Evolutionary conservation across 2,329 filamentous ascomycete species (phyloP).

Genomic region (Aspergillus thermomutatus): DNA sequence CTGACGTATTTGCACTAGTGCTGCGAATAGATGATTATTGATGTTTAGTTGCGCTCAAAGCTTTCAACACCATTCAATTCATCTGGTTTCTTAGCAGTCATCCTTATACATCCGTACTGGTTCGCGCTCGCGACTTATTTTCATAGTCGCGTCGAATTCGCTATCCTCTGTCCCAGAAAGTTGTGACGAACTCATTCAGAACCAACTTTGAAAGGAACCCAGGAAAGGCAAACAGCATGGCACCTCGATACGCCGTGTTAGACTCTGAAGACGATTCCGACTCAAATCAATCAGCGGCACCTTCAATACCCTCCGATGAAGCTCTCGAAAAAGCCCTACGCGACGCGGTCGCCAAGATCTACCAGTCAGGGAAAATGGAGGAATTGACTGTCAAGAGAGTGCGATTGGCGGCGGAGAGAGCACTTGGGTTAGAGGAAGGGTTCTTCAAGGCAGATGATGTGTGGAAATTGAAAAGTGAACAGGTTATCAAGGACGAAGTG

Average conservation of each 20-base stretch:
- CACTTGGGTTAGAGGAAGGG: constrained; percentile 49
- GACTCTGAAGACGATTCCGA: constrained; percentile 31
- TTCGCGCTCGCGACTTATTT: not conserved
- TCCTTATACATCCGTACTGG: not conserved
- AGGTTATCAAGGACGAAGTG: constrained; percentile 53
- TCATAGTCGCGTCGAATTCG: not conserved
- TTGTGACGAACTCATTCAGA: not conserved
- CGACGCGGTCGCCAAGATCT: constrained; percentile 35
- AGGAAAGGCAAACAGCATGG: constrained; percentile 19
- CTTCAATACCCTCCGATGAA: constrained; percentile 28
- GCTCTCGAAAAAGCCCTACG: constrained; percentile 38
- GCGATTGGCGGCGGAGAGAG: constrained; percentile 50
- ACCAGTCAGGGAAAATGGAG: constrained; percentile 41
- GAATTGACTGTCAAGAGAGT: constrained; percentile 58
- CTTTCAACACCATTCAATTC: not conserved
- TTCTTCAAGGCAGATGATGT: constrained; percentile 53
- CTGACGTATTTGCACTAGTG: not conserved
- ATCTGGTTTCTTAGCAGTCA: not conserved
- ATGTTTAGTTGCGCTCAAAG: not conserved
- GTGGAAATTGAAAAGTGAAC: constrained; percentile 56
- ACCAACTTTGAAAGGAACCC: not conserved
- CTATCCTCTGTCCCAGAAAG: not conserved
- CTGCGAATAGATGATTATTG: not conserved
- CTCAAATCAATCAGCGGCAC: constrained; percentile 16
- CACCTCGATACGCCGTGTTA: constrained; percentile 28